phyloP scores from a whole-genome alignment of 2,329 filamentous ascomycete genomes.

The Pestalotiopsis sp. region DNA sequence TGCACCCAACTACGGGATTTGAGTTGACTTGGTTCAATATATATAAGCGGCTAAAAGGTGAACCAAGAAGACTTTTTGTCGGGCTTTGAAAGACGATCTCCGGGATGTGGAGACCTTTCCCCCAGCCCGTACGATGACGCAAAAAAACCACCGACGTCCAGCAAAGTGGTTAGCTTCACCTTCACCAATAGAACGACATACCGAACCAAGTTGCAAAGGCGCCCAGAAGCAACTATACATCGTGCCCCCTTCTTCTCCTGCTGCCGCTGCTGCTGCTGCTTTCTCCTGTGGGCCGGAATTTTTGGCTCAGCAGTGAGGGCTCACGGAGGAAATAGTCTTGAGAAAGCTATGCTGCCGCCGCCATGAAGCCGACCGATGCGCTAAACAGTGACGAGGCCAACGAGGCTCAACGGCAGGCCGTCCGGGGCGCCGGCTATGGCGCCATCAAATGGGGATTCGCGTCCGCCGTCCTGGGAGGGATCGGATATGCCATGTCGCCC shows the following conservation, averaged over 20 bases:
- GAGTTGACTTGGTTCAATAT: not conserved
- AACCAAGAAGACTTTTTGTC: not conserved
- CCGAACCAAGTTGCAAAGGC: not conserved
- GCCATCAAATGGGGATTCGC: conserved; percentile 73
- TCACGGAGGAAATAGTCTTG: not conserved
- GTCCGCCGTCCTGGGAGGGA: conserved; percentile 59
- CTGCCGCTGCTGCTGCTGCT: too few relatives aligned
- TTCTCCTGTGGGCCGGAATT: not conserved
- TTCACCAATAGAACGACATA: not conserved
- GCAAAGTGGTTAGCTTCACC: not conserved
- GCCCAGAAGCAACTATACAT: not conserved
- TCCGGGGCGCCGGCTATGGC: conserved; percentile 64
- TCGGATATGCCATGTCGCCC: conserved; percentile 66
- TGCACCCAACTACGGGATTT: not conserved
- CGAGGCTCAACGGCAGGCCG: conserved; percentile 71
- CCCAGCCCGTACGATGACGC: conserved; percentile 9
- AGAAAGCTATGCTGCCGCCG: not conserved
- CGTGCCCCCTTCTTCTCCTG: too few relatives aligned
- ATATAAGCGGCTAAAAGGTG: not conserved
- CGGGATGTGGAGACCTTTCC: not conserved
- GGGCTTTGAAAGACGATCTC: not conserved
- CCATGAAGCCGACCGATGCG: conserved; percentile 48
- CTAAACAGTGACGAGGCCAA: conserved; percentile 67
- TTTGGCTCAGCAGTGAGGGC: too few relatives aligned
- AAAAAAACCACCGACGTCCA: conserved; percentile 2